Evolutionary conservation across 1,284 basidiomycete species (phyloP).

Genomic region (Cerrena zonata): DNA sequence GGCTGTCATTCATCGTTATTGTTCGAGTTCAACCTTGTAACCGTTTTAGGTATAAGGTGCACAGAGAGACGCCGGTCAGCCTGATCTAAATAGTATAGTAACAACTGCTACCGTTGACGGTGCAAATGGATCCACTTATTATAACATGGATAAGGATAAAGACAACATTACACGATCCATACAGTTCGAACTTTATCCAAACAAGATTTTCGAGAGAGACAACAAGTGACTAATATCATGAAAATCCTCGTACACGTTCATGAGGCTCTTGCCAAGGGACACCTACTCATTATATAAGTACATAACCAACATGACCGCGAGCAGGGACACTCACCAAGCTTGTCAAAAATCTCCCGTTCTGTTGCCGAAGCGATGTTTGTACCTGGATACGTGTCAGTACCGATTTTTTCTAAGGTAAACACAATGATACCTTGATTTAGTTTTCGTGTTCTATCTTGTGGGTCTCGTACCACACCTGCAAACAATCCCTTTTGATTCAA

Average conservation of each 20-base stretch:
- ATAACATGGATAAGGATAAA: no score
- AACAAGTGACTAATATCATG: no score
- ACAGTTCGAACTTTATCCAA: no score
- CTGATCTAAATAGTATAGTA: no score
- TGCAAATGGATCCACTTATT: no score
- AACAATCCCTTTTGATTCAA: constrained; percentile 83
- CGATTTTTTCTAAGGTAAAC: not conserved
- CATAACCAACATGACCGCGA: not conserved
- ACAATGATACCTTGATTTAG: constrained; percentile 53
- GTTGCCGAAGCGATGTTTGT: constrained; percentile 73
- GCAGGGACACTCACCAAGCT: constrained; percentile 42
- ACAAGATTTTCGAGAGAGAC: no score
- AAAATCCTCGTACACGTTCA: constrained; percentile 47
- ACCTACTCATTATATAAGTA: constrained; percentile 20
- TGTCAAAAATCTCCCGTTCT: constrained; percentile 78
- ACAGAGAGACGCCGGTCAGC: no score
- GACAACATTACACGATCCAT: no score
- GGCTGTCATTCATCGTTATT: no score
- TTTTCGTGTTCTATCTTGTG: constrained; percentile 54
- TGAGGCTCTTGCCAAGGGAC: constrained; percentile 78
- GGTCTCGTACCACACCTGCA: constrained; percentile 66
- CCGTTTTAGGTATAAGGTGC: no score
- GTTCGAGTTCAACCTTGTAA: no score
- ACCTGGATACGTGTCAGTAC: constrained; percentile 37
- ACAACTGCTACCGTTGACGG: no score